phyloP scores from a whole-genome alignment of 345 rosid species.

The rapeseed (Brassica napus) region DNA sequence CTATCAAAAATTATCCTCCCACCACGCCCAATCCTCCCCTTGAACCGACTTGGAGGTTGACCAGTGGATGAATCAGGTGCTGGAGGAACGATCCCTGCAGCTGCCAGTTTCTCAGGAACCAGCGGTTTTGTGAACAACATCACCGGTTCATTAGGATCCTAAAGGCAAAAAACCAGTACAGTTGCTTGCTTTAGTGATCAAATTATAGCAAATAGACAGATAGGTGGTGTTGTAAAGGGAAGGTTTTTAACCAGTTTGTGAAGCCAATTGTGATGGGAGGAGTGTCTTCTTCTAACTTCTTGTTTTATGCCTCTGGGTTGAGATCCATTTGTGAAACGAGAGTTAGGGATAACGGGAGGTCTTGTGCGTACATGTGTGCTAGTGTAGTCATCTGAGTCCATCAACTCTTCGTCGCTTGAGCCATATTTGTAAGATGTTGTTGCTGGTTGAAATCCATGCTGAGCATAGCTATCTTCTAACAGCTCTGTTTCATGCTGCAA shows the following conservation, averaged over 20 bases:
- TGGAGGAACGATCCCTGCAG: conserved; percentile 77
- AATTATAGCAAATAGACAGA: neutral
- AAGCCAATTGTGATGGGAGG: conserved; percentile 60
- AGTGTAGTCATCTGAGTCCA: conserved; percentile 81
- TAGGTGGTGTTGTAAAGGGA: neutral
- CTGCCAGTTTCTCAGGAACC: conserved; percentile 75
- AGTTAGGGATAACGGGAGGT: conserved; percentile 48
- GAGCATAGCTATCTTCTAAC: conserved; percentile 67
- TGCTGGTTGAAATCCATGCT: conserved; percentile 61
- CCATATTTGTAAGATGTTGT: conserved; percentile 55
- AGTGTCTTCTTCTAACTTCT: conserved; percentile 55
- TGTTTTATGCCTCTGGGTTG: conserved; percentile 56
- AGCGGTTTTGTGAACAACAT: conserved; percentile 82
- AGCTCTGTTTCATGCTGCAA: conserved; percentile 82
- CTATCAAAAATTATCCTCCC: conserved; percentile 87
- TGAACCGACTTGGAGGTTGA: conserved; percentile 45
- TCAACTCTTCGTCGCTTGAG: conserved; percentile 78
- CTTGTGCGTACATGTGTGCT: conserved; percentile 49
- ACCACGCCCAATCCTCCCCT: conserved; percentile 91
- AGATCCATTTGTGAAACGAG: conserved; percentile 44
- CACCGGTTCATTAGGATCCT: conserved; percentile 91
- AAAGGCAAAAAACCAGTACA: neutral
- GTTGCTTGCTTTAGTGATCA: neutral
- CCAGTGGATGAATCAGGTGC: conserved; percentile 24
- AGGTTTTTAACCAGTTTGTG: conserved; percentile 60